These are phyloP conservation scores for Acacia confusa DNA, from an alignment of 306 rosid species.

Conservation along the genomic window DNA sequence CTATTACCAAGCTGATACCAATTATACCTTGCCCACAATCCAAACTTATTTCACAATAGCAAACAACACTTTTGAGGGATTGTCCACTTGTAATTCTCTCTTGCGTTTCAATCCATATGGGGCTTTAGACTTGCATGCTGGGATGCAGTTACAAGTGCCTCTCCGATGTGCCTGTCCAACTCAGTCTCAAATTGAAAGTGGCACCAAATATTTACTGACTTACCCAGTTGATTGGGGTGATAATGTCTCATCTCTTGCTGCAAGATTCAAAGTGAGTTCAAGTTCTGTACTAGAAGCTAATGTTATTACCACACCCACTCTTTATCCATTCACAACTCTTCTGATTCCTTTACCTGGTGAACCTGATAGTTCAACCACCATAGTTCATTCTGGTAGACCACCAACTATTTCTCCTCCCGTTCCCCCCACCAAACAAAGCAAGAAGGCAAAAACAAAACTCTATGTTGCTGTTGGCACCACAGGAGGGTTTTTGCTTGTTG, in stretches of 20 bases:
- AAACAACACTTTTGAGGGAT: conserved; percentile 49
- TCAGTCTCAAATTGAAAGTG: conserved; percentile 34
- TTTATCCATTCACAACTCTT: conserved; percentile 53
- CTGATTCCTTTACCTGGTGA: conserved; percentile 58
- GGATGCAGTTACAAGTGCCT: conserved; percentile 52
- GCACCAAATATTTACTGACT: conserved; percentile 51
- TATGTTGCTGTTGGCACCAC: conserved; percentile 26
- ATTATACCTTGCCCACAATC: neutral
- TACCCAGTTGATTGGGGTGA: conserved; percentile 50
- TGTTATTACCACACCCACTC: conserved; percentile 36
- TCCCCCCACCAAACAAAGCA: conserved; percentile 7
- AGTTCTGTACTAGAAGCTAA: conserved; percentile 48
- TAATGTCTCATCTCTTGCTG: conserved; percentile 30
- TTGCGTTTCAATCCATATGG: conserved; percentile 41
- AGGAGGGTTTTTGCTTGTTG: conserved; percentile 28
- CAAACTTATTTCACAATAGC: conserved; percentile 43
- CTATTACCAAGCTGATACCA: conserved; percentile 51
- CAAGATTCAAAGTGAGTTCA: conserved; percentile 45
- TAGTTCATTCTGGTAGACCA: conserved; percentile 19
- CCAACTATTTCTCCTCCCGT: neutral
- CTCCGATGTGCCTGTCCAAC: conserved; percentile 81
- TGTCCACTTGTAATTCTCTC: conserved; percentile 63
- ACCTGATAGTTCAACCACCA: conserved; percentile 44
- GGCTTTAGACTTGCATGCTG: conserved; percentile 27
- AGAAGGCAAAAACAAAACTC: conserved; percentile 24